Conservation (phyloP, 2,329 filamentous ascomycete genomes). For the Dactylellina leptospora region DNA sequence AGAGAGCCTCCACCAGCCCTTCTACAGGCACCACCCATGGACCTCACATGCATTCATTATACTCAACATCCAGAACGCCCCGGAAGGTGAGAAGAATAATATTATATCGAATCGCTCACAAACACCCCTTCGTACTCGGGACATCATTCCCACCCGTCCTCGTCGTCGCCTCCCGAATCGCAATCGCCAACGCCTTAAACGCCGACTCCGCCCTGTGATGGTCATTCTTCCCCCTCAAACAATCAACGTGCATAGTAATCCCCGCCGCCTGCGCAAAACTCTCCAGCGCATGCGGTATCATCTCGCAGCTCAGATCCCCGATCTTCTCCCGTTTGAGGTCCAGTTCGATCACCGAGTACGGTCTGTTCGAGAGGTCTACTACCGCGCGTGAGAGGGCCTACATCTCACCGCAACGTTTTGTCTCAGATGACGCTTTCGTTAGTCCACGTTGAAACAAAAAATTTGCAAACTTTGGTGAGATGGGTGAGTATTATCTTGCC, state of each 20-base stretch:
- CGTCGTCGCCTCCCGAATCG: constrained; percentile 78
- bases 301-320: constrained; percentile 90
- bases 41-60: too few relatives aligned
- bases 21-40: too few relatives aligned
- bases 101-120: too few relatives aligned
- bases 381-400: constrained; percentile 83
- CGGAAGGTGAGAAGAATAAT: too few relatives aligned
- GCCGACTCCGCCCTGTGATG: constrained; percentile 96
- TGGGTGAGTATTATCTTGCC: constrained; percentile 13
- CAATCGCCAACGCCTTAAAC: constrained; percentile 94
- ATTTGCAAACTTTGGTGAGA: not conserved
- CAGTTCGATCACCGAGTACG: constrained; percentile 82
- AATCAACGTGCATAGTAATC: constrained; percentile 94
- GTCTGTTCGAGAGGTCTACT: constrained; percentile 91
- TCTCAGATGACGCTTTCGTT: too few relatives aligned
- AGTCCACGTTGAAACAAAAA: not conserved
- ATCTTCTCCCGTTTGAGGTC: constrained; percentile 91
- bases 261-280: constrained; percentile 91
- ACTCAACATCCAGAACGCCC: too few relatives aligned
- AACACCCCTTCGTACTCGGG: constrained; percentile 67
- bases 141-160: constrained; percentile 83
- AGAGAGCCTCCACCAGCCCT: too few relatives aligned
- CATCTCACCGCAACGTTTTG: not conserved
- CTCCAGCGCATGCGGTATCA: constrained; percentile 95
- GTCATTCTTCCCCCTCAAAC: constrained; percentile 88